phyloP scores from a whole-genome alignment of 2,329 filamentous ascomycete species.

The Thelonectria rubi region DNA sequence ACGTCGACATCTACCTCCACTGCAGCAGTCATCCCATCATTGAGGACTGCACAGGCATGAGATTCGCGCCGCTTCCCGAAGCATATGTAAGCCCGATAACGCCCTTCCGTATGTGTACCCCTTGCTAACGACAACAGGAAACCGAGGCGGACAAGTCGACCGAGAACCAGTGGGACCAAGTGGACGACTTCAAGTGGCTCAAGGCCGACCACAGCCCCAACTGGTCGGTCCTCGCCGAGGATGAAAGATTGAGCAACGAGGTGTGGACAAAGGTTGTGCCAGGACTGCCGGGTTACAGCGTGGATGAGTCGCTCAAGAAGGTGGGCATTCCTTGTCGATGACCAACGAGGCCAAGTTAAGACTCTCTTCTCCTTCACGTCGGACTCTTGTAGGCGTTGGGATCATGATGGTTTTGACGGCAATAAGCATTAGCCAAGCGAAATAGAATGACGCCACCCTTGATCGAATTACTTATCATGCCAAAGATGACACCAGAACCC shows the following conservation, averaged over 20 bases:
- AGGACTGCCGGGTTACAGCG: constrained; percentile 67
- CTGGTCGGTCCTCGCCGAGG: constrained; percentile 76
- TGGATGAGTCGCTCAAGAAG: constrained; percentile 71
- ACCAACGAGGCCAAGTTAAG: neutral
- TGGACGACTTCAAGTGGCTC: constrained; percentile 98
- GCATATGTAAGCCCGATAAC: constrained; percentile 67
- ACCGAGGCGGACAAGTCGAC: constrained; percentile 44
- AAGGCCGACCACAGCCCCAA: constrained; percentile 87
- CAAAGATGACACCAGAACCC: constrained; percentile 29
- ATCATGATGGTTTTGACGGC: constrained; percentile 19
- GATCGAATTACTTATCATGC: neutral
- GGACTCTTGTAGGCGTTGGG: constrained; percentile 11
- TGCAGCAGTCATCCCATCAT: constrained; percentile 90
- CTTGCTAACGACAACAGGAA: constrained; percentile 29
- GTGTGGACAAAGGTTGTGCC: constrained; percentile 76
- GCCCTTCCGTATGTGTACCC: neutral
- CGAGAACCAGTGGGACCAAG: constrained; percentile 83
- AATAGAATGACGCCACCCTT: constrained; percentile 25
- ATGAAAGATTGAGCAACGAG: constrained; percentile 65
- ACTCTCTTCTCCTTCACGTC: neutral
- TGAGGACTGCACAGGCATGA: constrained; percentile 81
- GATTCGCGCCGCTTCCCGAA: constrained; percentile 79
- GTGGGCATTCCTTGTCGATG: constrained; percentile 51
- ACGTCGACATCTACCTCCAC: constrained; percentile 85
- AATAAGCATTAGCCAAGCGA: constrained; percentile 25